phyloP scores from a whole-genome alignment of 257 asterid genomes.

The Solanum bulbocastanum region DNA sequence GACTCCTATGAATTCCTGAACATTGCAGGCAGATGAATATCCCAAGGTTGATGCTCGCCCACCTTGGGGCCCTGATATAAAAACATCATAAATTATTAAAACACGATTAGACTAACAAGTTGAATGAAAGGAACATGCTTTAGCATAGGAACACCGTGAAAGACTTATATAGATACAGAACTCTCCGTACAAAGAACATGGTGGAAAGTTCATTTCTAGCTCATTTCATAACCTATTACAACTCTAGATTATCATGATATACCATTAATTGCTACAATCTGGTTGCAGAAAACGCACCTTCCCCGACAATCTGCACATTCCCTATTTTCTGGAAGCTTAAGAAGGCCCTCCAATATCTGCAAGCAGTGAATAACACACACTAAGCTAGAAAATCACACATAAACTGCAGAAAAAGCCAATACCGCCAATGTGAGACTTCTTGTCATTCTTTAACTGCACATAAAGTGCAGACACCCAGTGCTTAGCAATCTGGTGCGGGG shows the following conservation, averaged over 20 bases:
- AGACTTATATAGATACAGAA: neutral
- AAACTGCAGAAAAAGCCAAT: neutral
- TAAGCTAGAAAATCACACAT: neutral
- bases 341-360: slow-evolving; percentile 67
- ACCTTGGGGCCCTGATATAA: slow-evolving; percentile 71
- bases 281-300: slow-evolving; percentile 40
- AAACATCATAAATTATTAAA: neutral
- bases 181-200: neutral
- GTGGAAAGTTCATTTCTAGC: neutral
- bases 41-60: slow-evolving; percentile 96
- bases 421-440: neutral
- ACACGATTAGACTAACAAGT: neutral
- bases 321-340: slow-evolving; percentile 70
- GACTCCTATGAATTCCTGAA: slow-evolving; percentile 88
- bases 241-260: neutral
- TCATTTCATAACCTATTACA: neutral
- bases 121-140: neutral
- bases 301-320: slow-evolving; percentile 86
- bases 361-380: neutral
- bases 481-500: neutral
- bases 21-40: slow-evolving; percentile 87
- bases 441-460: neutral
- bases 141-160: neutral
- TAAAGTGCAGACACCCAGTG: neutral
- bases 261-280: neutral